Evolutionary conservation across 106 monocot species (phyloP), one percentile per base, ranked within the genome.

Genomic region (Amphibolis antarctica): DNA sequence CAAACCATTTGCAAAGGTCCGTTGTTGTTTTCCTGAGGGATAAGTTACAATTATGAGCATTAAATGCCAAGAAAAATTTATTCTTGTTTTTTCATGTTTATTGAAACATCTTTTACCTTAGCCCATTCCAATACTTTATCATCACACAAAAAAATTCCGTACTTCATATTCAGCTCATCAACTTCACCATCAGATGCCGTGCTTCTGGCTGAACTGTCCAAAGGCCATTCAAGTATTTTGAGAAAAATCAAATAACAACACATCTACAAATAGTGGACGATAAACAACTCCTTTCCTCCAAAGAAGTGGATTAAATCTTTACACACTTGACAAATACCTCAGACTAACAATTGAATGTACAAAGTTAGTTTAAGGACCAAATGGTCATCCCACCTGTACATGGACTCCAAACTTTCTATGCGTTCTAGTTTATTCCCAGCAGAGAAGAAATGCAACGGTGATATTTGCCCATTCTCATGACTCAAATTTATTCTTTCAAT

Each of bases 121-220:
- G 96, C 96, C 96, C 96, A 96, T 72, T 72, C 69, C 77, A 96
- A 76, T 62, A 90, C 79, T 86, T 90, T 89, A 62, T 86, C 82
- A 80, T 96, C 84, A 66, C 70, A 71, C 62, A 69, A 63, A 76
- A 22, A 46, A 52, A 31, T 52, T 47, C 88, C 93, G 66, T 82
- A 55, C 73, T 73, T 85, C 12, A 63, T 73, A 64, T 54, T 62
- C 22, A 70, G n/a, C 24, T 86, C 81, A 64, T 89, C 86, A 66
- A 84, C 89, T 31, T 88, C 92, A 28, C 77, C 79, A 69, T 96
- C 89, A 54, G 89, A 90, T 69, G 73, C 81, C 46, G 19, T 42
- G 65, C 78, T 76, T 86, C 72, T 96, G 68, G 73, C 82, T 80
- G 82, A 90, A 90, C 96, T 96, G 89, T 89, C 89, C 70, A 75